Base-by-base conservation (phyloP, 2,329 filamentous ascomycete species). In the Aspergillus neotritici region DNA sequence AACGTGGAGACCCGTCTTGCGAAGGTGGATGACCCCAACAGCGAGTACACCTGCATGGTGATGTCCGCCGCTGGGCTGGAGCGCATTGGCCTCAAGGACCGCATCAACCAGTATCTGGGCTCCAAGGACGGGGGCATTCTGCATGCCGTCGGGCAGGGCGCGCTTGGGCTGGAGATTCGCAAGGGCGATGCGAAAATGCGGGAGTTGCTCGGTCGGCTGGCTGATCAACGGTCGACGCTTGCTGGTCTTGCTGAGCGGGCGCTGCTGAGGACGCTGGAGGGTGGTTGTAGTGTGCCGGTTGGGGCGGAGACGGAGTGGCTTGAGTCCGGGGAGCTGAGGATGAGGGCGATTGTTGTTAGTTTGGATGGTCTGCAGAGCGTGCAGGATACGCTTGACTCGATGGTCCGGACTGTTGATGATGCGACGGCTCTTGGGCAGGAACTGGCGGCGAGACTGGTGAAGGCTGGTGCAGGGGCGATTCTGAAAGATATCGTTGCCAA, bases 61-160 rank as follows among this genome's bases (percentile, higher is more conserved):
- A 75, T 96, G 35, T 90, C 90, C 0, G 87, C 87, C 0, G 89
- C 90, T 0, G 90, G 90, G 0, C 72, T 96, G 32, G 74, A 84
- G 63, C 78, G 90, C 44, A 76, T 94, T 69, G 78, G 78, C n/a
- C 72, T 85, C 49, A 74, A 74, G 4, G 71, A 71, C 37, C 78
- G 88, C 53, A 94, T 95, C 62, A 80, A 79, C 34, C 80, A 87
- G 64, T 86, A 80, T 57, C 74, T 95, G 49, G 82, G 83, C 44
- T 73, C 77, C 32, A 75, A 69, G 37, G 73, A 75, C 25, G 43
- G 46, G 11, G 46, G 46, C 3, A 82, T 94, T 68, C 69, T 94
- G 58, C 76, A 94, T 64, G 90, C 90, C 4, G 89, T 95, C 3
- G 90, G 90, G 0, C 90, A 96, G 67, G 90, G 90, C 15, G 88